These are phyloP conservation scores for Leccinum sublutescens DNA, from an alignment of 768 basidiomycete genomes.

Conservation along the genomic window DNA sequence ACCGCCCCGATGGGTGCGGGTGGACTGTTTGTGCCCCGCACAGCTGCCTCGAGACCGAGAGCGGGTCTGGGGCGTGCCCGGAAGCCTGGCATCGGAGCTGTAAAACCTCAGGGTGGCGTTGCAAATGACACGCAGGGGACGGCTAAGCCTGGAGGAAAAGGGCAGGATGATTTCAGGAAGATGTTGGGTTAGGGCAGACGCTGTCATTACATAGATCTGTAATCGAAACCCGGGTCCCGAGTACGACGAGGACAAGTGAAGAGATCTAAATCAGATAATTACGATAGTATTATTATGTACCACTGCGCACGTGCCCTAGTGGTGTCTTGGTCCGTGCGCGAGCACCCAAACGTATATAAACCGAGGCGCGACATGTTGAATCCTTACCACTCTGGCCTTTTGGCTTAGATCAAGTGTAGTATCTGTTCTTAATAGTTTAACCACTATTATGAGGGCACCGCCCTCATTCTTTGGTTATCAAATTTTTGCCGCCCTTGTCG, in stretches of 20 bases:
- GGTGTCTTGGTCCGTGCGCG: conserved; percentile 22
- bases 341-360: conserved; percentile 9
- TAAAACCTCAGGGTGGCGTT: conserved; percentile 16
- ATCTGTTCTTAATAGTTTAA: conserved; percentile 67
- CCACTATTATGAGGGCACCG: conserved; percentile 59
- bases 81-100: conserved; percentile 32
- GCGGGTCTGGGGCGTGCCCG: conserved; percentile 67
- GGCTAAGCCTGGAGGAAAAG: conserved; percentile 24
- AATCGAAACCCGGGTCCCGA: neutral
- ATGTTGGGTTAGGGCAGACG: conserved; percentile 47
- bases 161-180: conserved; percentile 84
- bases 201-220: neutral
- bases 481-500: conserved; percentile 28
- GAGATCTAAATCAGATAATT: neutral
- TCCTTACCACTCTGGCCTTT: conserved; percentile 47
- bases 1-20: conserved; percentile 40
- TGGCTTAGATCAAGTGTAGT: conserved; percentile 80
- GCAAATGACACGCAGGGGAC: conserved; percentile 8
- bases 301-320: neutral
- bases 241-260: neutral
- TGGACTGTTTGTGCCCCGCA: conserved; percentile 66
- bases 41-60: conserved; percentile 62
- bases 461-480: conserved; percentile 55
- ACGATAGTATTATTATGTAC: no score
- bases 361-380: neutral